These are phyloP conservation scores for Phanerochaete carnosa DNA, from an alignment of 768 basidiomycete species.

Conservation along the genomic window DNA sequence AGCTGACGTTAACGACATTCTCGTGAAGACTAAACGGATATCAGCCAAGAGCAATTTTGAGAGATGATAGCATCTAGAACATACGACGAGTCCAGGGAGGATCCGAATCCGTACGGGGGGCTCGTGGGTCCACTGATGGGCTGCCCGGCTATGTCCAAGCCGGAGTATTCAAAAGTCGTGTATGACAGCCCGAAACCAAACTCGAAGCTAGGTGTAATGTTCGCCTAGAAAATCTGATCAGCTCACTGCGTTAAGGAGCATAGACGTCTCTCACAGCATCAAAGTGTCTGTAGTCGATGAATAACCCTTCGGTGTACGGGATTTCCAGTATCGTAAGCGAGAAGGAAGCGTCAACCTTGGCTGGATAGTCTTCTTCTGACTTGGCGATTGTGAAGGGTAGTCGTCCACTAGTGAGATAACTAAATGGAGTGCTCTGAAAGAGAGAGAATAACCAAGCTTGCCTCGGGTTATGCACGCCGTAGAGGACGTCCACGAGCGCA, in stretches of 20 bases:
- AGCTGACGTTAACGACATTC: conserved; percentile 48
- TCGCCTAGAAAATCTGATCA: conserved; percentile 23
- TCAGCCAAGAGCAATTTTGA: background rate
- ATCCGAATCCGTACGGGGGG: conserved; percentile 41
- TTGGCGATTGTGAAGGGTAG: conserved; percentile 52
- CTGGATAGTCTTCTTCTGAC: conserved; percentile 48
- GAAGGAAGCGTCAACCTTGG: conserved; percentile 36
- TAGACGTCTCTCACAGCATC: conserved; percentile 29
- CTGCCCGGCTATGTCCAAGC: conserved; percentile 30
- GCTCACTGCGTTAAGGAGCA: conserved; percentile 5
- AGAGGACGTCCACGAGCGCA: conserved; percentile 45
- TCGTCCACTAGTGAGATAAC: conserved; percentile 28
- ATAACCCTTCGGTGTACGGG: conserved; percentile 55
- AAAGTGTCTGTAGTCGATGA: conserved; percentile 58
- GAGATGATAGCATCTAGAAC: too few relatives aligned
- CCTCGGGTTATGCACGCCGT: conserved; percentile 49
- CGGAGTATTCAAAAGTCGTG: conserved; percentile 65
- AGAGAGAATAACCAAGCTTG: conserved; percentile 14
- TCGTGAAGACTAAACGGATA: conserved; percentile 41
- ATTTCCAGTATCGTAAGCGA: conserved; percentile 37
- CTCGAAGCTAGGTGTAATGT: conserved; percentile 52
- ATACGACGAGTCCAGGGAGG: conserved; percentile 51
- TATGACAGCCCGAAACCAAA: conserved; percentile 78
- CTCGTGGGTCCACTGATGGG: conserved; percentile 37
- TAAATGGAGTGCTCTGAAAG: background rate